phyloP scores from a whole-genome alignment of 2,329 filamentous ascomycete genomes.

The Tolypocladium tundrense region DNA sequence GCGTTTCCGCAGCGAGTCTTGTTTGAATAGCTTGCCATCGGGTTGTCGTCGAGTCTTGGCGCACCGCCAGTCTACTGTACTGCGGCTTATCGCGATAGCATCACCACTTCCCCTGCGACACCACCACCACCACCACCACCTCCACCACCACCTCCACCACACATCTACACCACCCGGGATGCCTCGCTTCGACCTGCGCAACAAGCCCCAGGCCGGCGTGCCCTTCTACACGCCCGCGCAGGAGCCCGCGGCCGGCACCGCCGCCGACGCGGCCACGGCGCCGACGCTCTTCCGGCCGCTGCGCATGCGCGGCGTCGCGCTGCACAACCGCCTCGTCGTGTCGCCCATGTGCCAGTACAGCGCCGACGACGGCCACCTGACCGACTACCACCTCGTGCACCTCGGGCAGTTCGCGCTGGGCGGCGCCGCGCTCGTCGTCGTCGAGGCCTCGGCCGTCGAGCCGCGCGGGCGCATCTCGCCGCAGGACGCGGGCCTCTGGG shows the following conservation, averaged over 20 bases:
- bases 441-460: constrained; percentile 70
- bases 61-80: background rate
- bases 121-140: background rate
- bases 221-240: constrained; percentile 47
- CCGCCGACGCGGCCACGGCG: constrained; percentile 26
- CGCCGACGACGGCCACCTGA: constrained; percentile 55
- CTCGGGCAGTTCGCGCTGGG: constrained; percentile 68
- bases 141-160: background rate
- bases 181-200: constrained; percentile 11
- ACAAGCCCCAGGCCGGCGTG: constrained; percentile 31
- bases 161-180: background rate
- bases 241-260: constrained; percentile 38
- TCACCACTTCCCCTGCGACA: background rate
- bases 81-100: background rate
- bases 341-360: constrained; percentile 54
- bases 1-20: background rate
- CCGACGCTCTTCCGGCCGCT: constrained; percentile 49
- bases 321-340: constrained; percentile 48
- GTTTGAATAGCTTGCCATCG: background rate
- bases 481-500: constrained; percentile 71
- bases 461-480: constrained; percentile 76
- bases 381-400: constrained; percentile 74
- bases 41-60: background rate
- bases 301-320: constrained; percentile 38
- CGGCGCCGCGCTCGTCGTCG: constrained; percentile 62